These are phyloP conservation scores for Gnetum montanum DNA, from an alignment of 75 land plant genomes.

Conservation along the genomic window DNA sequence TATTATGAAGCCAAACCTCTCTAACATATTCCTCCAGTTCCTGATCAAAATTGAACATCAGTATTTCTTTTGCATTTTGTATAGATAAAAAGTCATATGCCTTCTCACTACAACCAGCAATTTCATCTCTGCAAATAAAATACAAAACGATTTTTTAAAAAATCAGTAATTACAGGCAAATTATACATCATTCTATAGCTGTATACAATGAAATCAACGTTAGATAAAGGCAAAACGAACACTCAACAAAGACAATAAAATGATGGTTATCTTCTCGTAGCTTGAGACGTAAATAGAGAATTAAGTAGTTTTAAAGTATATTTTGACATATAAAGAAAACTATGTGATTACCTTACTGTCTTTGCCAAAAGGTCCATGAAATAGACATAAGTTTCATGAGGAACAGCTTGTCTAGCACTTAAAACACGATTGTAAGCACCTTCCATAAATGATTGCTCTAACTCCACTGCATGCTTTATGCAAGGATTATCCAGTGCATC, in stretches of 20 bases:
- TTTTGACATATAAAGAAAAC: too few relatives aligned
- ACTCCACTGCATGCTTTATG: conserved; percentile 88
- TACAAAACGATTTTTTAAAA: too few relatives aligned
- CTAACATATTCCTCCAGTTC: conserved; percentile 49
- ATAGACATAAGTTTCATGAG: conserved; percentile 83
- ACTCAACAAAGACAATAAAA: too few relatives aligned
- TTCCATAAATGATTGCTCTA: conserved; percentile 98
- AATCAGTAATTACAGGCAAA: too few relatives aligned
- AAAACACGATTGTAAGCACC: conserved; percentile 92
- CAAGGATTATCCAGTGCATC: conserved; percentile 73
- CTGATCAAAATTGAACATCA: conserved; percentile 58
- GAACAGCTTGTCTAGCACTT: conserved; percentile 83
- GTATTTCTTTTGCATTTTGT: conserved; percentile 58
- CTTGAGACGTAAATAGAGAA: too few relatives aligned
- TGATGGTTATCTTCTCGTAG: too few relatives aligned
- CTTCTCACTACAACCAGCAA: conserved; percentile 96
- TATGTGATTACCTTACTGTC: conserved; percentile 82
- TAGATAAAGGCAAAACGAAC: too few relatives aligned
- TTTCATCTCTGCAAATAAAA: conserved; percentile 64
- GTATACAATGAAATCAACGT: too few relatives aligned
- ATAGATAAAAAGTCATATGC: conserved; percentile 76
- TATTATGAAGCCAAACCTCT: conserved; percentile 26
- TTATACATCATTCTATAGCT: too few relatives aligned
- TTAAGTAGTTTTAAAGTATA: too few relatives aligned
- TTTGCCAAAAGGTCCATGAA: conserved; percentile 96